Conservation (phyloP, 495 filamentous ascomycete genomes). For the Penicillium samsonianum region DNA sequence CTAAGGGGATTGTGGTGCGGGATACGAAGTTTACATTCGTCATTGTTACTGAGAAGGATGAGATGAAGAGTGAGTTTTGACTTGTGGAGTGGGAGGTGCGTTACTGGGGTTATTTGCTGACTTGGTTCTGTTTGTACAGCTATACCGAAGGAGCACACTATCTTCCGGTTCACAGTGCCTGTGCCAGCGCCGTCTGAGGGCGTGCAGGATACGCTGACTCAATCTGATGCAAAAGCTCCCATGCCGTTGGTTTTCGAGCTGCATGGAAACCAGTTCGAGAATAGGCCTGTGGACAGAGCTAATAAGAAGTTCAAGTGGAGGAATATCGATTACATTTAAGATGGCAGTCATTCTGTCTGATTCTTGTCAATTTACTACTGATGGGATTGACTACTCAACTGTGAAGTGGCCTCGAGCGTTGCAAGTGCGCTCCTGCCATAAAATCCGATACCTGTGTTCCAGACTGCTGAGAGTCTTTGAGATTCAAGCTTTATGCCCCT, state of each 20-base stretch:
- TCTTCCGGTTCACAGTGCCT: conserved; percentile 78
- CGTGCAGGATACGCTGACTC: conserved; percentile 12
- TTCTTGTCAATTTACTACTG: not conserved
- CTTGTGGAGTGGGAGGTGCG: not conserved
- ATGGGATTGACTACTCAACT: not conserved
- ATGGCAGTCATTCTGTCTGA: not conserved
- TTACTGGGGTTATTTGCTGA: conserved; percentile 1
- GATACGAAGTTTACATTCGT: conserved; percentile 87
- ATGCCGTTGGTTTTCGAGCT: conserved; percentile 75
- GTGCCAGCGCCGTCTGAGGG: conserved; percentile 27
- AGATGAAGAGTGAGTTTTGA: conserved; percentile 58
- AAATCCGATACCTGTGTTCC: too few relatives aligned
- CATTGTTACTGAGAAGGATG: conserved; percentile 66
- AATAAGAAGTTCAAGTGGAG: conserved; percentile 88
- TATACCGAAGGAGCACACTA: conserved; percentile 84
- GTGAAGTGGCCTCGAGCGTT: not conserved
- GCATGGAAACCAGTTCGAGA: conserved; percentile 83
- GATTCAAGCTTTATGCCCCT: not conserved
- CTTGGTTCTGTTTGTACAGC: conserved; percentile 34
- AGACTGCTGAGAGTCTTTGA: not conserved
- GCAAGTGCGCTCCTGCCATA: not conserved
- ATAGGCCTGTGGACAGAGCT: conserved; percentile 77
- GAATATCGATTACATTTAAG: conserved; percentile 67
- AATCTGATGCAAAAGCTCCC: not conserved
- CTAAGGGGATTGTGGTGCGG: conserved; percentile 82